These are phyloP conservation scores for Farysia itapuensis DNA, from an alignment of 1,284 basidiomycete genomes.

Conservation along the genomic window DNA sequence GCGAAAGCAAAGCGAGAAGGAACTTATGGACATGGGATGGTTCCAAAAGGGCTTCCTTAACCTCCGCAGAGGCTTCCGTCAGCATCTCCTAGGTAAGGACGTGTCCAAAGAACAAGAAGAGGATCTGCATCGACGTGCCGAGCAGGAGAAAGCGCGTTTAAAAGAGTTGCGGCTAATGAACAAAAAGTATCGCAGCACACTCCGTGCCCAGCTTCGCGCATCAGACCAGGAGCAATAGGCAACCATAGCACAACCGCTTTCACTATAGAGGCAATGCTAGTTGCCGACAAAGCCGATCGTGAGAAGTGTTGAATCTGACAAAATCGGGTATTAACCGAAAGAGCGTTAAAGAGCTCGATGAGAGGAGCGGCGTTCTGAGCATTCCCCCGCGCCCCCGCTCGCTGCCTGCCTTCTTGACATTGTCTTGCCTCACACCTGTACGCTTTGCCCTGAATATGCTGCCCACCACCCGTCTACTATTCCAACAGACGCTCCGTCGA, in stretches of 20 bases:
- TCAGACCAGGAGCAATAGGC: too few relatives aligned
- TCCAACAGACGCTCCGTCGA: constrained; percentile 16
- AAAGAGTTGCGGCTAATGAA: constrained; percentile 5
- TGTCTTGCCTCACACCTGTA: not conserved
- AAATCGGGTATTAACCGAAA: too few relatives aligned
- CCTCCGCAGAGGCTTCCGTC: constrained; percentile 15
- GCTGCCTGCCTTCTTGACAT: not conserved
- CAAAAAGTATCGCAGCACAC: not conserved
- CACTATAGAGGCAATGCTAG: too few relatives aligned
- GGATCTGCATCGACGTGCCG: constrained; percentile 3
- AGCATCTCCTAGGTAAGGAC: constrained; percentile 29
- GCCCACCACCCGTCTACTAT: constrained; percentile 8
- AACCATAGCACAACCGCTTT: too few relatives aligned
- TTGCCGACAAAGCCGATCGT: too few relatives aligned
- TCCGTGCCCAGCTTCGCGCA: too few relatives aligned
- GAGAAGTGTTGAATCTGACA: not conserved
- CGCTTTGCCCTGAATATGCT: too few relatives aligned
- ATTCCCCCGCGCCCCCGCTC: not conserved
- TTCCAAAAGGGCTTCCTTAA: constrained; percentile 29
- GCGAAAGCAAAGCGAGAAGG: constrained; percentile 11
- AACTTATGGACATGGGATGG: constrained; percentile 40
- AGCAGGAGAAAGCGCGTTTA: constrained; percentile 10
- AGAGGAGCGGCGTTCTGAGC: too few relatives aligned
- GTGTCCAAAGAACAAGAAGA: constrained; percentile 12
- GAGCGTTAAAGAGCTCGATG: too few relatives aligned